phyloP scores from a whole-genome alignment of 2,329 filamentous ascomycete species.

The Aplosporella prunicola region DNA sequence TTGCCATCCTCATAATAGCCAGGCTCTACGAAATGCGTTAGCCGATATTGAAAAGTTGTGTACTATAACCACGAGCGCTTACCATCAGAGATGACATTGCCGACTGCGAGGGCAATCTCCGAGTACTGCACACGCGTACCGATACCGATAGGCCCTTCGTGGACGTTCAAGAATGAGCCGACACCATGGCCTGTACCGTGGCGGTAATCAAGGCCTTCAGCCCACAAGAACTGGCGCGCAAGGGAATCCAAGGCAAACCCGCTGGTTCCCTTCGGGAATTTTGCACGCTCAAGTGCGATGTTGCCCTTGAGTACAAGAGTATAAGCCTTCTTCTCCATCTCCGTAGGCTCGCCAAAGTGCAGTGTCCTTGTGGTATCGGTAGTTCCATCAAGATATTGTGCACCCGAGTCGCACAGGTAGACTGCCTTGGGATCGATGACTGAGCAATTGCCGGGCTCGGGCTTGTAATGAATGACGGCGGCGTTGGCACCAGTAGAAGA shows the following conservation, averaged over 20 bases:
- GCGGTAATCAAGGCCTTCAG: constrained; percentile 84
- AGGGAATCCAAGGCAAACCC: constrained; percentile 84
- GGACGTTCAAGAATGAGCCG: constrained; percentile 90
- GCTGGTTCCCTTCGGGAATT: constrained; percentile 92
- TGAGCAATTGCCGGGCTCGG: constrained; percentile 72
- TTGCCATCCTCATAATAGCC: constrained; percentile 94
- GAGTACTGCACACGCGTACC: constrained; percentile 85
- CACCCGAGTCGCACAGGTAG: constrained; percentile 94
- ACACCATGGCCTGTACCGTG: constrained; percentile 96
- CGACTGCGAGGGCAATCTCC: constrained; percentile 79
- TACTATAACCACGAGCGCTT: too few relatives aligned
- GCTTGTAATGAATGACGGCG: constrained; percentile 92
- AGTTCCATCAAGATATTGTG: constrained; percentile 91
- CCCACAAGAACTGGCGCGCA: constrained; percentile 88
- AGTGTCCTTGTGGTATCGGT: constrained; percentile 91
- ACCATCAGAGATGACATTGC: constrained; percentile 92
- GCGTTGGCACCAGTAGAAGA: constrained; percentile 89
- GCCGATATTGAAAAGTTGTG: constrained; percentile 8
- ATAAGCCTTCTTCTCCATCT: constrained; percentile 78
- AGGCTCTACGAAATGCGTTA: constrained; percentile 51
- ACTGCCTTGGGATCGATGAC: constrained; percentile 74
- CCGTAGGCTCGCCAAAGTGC: constrained; percentile 78
- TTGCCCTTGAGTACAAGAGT: constrained; percentile 92
- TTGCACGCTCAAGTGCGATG: constrained; percentile 73
- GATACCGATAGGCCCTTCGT: constrained; percentile 94